Conservation (phyloP, 768 basidiomycete species). For the Mycena metata region DNA sequence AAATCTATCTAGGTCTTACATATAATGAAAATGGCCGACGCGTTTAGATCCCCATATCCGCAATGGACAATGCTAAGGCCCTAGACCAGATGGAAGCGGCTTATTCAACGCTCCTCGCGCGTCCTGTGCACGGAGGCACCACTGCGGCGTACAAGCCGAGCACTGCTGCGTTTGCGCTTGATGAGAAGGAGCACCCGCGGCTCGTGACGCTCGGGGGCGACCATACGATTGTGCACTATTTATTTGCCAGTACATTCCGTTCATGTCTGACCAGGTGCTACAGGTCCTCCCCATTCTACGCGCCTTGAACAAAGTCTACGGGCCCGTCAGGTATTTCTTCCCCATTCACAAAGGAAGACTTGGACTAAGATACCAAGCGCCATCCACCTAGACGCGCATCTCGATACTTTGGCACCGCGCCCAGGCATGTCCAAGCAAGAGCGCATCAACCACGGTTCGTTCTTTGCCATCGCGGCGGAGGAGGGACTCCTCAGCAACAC, state of each 20-base stretch:
- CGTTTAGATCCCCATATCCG: constrained; percentile 63
- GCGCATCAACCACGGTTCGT: constrained; percentile 74
- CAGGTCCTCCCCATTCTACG: constrained; percentile 73
- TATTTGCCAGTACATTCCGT: not conserved
- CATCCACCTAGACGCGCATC: constrained; percentile 74
- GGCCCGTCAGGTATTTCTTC: constrained; percentile 68
- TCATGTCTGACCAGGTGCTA: not conserved
- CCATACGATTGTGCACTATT: constrained; percentile 68
- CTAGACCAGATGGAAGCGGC: constrained; percentile 78
- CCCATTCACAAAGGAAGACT: constrained; percentile 64
- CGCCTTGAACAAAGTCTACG: constrained; percentile 75
- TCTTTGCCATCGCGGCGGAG: constrained; percentile 73
- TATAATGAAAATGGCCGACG: constrained; percentile 42
- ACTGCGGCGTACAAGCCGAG: constrained; percentile 38
- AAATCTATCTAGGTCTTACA: not conserved
- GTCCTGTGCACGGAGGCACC: constrained; percentile 53
- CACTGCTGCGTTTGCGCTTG: constrained; percentile 57
- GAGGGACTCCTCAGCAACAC: constrained; percentile 72
- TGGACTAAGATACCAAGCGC: too few species aligned
- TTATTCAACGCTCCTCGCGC: constrained; percentile 69
- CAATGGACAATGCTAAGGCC: constrained; percentile 73
- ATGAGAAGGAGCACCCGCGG: constrained; percentile 72
- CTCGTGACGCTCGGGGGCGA: constrained; percentile 79
- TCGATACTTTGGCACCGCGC: constrained; percentile 65
- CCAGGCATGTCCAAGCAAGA: constrained; percentile 59